Conservation (phyloP, 345 rosid genomes). For the Turritis glabra region DNA sequence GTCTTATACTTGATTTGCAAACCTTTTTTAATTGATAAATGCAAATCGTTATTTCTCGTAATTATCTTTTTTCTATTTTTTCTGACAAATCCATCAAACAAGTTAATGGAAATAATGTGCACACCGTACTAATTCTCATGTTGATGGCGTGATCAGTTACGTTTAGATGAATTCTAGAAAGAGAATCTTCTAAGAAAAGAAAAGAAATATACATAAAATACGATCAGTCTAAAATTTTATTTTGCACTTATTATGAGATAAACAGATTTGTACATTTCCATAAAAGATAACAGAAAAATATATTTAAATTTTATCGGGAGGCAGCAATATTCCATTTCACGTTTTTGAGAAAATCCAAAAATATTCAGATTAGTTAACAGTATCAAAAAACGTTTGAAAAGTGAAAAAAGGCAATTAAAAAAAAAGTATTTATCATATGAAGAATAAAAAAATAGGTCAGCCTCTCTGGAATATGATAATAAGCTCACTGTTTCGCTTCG, state of each 20-base stretch:
- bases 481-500: slow-evolving; percentile 19
- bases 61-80: neutral
- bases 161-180: neutral
- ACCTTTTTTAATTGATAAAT: neutral
- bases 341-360: too few species aligned
- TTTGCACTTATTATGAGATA: neutral
- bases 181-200: too few species aligned
- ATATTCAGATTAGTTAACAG: slow-evolving; percentile 4
- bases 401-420: too few species aligned
- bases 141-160: neutral
- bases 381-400: slow-evolving; percentile 1
- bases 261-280: neutral
- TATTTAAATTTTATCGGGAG: too few species aligned
- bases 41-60: neutral
- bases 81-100: neutral
- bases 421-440: too few species aligned
- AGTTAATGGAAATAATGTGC: neutral
- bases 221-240: too few species aligned
- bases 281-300: neutral
- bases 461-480: slow-evolving; percentile 27
- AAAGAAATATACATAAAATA: too few species aligned
- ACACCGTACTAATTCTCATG: neutral
- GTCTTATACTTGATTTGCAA: neutral
- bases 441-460: neutral
- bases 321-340: too few species aligned